A percentile compares a stretch with the other conserved stretches of the same genome.
phyloP scores from a whole-genome alignment of 352 stramenopile species.

The Pythium monospermum region DNA sequence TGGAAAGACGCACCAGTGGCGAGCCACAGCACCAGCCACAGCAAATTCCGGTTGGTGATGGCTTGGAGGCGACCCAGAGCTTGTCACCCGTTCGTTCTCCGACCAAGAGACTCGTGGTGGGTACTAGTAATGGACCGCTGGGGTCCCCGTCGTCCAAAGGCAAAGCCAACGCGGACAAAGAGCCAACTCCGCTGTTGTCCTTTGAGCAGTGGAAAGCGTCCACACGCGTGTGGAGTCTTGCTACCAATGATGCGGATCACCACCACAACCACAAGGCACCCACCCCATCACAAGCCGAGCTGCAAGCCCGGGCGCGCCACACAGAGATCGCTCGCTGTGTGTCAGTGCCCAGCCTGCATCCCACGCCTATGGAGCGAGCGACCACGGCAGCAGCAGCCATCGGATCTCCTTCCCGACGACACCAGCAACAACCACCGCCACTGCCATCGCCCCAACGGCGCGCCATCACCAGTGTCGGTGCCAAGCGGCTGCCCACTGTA shows the following conservation, averaged over 20 bases:
- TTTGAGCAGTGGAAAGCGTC: conserved; percentile 63
- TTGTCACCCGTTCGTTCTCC: conserved; percentile 3
- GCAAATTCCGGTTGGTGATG: too few relatives aligned
- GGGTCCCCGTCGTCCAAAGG: too few relatives aligned
- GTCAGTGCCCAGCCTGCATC: conserved; percentile 50
- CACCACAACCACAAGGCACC: conserved; percentile 8
- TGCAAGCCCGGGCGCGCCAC: conserved; percentile 18
- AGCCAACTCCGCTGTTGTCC: conserved; percentile 19
- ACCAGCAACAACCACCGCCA: conserved; percentile 1
- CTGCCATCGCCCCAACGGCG: conserved; percentile 10
- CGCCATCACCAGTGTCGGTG: conserved; percentile 13
- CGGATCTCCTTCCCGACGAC: conserved; percentile 10
- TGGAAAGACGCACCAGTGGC: not conserved
- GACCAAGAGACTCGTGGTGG: conserved; percentile 1
- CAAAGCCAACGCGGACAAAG: not conserved
- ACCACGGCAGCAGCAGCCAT: conserved; percentile 7
- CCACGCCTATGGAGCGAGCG: conserved; percentile 53
- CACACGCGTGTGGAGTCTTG: conserved; percentile 46
- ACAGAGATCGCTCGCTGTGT: conserved; percentile 46
- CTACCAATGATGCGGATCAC: not conserved
- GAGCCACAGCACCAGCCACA: too few relatives aligned
- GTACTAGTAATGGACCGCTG: too few relatives aligned
- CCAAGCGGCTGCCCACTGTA: conserved; percentile 14
- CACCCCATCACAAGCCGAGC: conserved; percentile 30
- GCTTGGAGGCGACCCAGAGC: too few relatives aligned